Evolutionary conservation across 306 rosid species (phyloP), one percentile per base, ranked within the genome.

Genomic region (Vigna trinervia): DNA sequence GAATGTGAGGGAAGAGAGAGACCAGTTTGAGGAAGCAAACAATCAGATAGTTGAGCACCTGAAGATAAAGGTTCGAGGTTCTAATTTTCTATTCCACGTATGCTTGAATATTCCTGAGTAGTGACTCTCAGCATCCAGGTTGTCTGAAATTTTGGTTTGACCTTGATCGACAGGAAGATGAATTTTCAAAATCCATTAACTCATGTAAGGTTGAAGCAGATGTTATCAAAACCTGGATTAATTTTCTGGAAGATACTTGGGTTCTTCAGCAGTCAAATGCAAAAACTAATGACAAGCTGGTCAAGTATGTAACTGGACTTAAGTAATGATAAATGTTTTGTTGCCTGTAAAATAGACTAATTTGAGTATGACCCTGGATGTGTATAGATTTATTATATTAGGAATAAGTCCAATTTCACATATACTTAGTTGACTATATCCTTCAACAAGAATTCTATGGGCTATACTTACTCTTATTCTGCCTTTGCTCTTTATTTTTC

Each of bases 171-270:
- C 90, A 95, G 99, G 99, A 95, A 82, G 94, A 88, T 45, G 99
- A 95, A 79, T 89, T 92, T 69, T 79, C 89, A 34, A 91, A 88
- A 83, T 90, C 97, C 72, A 83, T 92, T 73, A 80, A 88, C 66
- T 89, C 94, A 5, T 89, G 89, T 75, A 87, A 45, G 83, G 86
- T 77, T 6, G 99, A 95, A 87, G 92, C 96, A 22, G 96, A 86
- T 85, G 89, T 95, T 81, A 71, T 95, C 77, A 86, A 74, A 71
- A 92, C 95, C 60, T 95, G 99, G 99, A 81, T 89, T 68, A 95
- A 90, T 77, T 95, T 95, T 89, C 90, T 95, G 84, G 97, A 95
- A 85, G 99, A 95, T 84, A 92, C 97, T 36, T 95, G 99, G 99
- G 84, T 82, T 79, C 87, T 95, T 68, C 93, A 87, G 77, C 74